A percentile compares a stretch with the other conserved stretches of the same genome.
phyloP scores from a whole-genome alignment of 306 rosid species.

The Albizia julibrissin region DNA sequence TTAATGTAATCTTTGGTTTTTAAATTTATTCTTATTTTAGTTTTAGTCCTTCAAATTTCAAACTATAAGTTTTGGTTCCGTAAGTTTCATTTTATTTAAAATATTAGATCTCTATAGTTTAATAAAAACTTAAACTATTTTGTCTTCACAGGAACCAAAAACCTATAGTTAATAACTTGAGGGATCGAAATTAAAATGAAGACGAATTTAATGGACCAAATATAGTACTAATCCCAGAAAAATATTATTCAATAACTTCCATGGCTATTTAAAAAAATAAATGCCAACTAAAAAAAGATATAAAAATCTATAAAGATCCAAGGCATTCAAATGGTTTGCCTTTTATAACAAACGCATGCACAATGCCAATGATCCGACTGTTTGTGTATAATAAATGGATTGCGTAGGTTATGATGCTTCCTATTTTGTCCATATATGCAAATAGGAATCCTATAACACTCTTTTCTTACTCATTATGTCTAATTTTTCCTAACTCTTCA shows the following conservation, averaged over 20 bases:
- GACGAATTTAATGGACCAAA: no score
- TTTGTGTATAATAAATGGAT: conserved; percentile 33
- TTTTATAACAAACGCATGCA: conserved; percentile 48
- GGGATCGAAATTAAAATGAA: no score
- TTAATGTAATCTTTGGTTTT: no score
- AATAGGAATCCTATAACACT: not conserved
- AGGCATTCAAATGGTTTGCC: conserved; percentile 9
- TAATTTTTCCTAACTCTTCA: not conserved
- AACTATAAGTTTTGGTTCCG: no score
- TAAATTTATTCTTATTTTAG: no score
- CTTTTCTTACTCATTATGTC: not conserved
- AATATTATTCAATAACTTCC: not conserved
- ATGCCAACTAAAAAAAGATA: not conserved
- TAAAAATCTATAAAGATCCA: not conserved
- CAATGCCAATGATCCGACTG: conserved; percentile 41
- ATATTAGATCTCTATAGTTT: no score
- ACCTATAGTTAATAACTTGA: no score
- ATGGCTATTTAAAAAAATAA: not conserved
- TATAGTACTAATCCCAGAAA: no score
- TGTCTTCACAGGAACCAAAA: no score
- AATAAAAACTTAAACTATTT: no score
- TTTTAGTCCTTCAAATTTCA: no score
- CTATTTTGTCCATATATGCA: not conserved
- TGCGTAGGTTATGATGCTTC: not conserved
- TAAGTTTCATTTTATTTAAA: no score